These are phyloP conservation scores for Hippophae rhamnoides DNA, from an alignment of 306 rosid genomes.

Conservation along the genomic window DNA sequence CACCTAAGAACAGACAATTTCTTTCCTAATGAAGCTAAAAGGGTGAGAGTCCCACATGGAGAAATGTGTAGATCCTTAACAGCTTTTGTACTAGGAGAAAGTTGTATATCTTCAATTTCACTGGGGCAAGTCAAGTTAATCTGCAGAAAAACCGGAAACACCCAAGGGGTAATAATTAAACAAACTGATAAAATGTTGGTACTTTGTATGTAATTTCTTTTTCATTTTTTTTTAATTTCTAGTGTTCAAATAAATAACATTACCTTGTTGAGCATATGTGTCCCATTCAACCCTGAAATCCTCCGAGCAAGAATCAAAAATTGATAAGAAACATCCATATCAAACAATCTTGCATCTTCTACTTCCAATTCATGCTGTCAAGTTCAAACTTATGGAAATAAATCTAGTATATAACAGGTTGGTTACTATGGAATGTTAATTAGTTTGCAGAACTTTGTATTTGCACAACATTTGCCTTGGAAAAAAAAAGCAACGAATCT, in stretches of 20 bases:
- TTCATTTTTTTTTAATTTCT: neutral
- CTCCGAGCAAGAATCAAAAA: conserved; percentile 14
- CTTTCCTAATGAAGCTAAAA: conserved; percentile 19
- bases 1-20: conserved; percentile 15
- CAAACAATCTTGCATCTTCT: conserved; percentile 14
- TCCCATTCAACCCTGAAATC: conserved; percentile 11
- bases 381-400: neutral
- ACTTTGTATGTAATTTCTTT: neutral
- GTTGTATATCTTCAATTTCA: conserved; percentile 14
- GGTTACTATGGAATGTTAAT: too few species aligned
- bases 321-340: conserved; percentile 13
- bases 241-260: neutral
- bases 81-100: conserved; percentile 6
- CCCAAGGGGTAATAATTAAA: neutral
- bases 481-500: too few species aligned
- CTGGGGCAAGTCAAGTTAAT: conserved; percentile 2
- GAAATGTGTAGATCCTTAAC: conserved; percentile 12
- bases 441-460: too few species aligned
- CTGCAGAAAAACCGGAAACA: neutral
- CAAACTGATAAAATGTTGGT: neutral
- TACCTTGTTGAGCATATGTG: conserved; percentile 14
- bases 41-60: conserved; percentile 15
- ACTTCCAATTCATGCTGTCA: conserved; percentile 14
- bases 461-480: too few species aligned
- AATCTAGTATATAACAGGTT: neutral